Conservation (phyloP, 352 stramenopile genomes). For the Phytophthora uliginosa region DNA sequence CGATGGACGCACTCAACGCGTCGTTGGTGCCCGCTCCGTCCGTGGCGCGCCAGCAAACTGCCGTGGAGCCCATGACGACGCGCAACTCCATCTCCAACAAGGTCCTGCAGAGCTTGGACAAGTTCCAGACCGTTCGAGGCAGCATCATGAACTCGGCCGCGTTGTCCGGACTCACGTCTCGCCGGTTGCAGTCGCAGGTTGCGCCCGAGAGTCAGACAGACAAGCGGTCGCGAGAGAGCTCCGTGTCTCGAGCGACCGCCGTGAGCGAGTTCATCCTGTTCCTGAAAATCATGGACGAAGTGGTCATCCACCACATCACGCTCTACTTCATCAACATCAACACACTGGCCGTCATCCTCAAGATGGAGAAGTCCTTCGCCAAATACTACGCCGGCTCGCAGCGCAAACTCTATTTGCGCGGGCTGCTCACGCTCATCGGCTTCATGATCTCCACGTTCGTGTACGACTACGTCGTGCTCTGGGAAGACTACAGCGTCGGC, state of each 20-base stretch:
- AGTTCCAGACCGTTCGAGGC: slow-evolving; percentile 28
- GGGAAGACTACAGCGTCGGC: slow-evolving; percentile 56
- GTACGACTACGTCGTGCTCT: slow-evolving; percentile 85
- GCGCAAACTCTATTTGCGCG: slow-evolving; percentile 67
- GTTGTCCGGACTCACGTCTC: slow-evolving; percentile 35
- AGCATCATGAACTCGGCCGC: slow-evolving; percentile 36
- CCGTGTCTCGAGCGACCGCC: slow-evolving; percentile 57
- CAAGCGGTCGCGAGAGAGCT: slow-evolving; percentile 62
- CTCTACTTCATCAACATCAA: slow-evolving; percentile 89
- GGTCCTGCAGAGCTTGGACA: slow-evolving; percentile 37
- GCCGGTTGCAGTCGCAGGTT: slow-evolving; percentile 40
- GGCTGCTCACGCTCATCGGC: slow-evolving; percentile 64
- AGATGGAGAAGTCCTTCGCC: slow-evolving; percentile 84
- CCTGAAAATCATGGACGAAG: slow-evolving; percentile 85
- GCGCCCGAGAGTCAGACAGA: slow-evolving; percentile 43
- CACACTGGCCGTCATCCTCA: slow-evolving; percentile 68
- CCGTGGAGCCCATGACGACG: slow-evolving; percentile 48
- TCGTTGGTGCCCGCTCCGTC: slow-evolving; percentile 41
- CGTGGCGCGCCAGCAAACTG: slow-evolving; percentile 35
- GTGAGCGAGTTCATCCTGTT: slow-evolving; percentile 84
- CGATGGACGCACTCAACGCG: slow-evolving; percentile 44
- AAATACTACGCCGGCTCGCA: slow-evolving; percentile 86
- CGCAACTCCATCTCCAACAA: slow-evolving; percentile 56
- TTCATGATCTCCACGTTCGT: slow-evolving; percentile 79
- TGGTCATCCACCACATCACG: slow-evolving; percentile 82